phyloP scores from a whole-genome alignment of 345 rosid genomes.

The Hibiscus trionum region DNA sequence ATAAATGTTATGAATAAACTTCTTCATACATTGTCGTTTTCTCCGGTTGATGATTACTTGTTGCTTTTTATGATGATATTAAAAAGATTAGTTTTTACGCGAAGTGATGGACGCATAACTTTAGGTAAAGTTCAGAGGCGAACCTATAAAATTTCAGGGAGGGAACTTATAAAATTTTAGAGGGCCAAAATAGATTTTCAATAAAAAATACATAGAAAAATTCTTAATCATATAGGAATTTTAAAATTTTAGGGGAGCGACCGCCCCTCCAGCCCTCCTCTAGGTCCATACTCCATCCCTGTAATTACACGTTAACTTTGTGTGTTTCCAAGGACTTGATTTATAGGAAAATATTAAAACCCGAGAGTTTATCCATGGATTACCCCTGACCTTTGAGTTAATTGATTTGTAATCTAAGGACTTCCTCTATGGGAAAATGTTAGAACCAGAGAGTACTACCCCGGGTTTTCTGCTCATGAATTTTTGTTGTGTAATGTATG shows the following conservation, averaged over 20 bases:
- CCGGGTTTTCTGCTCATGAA: background rate
- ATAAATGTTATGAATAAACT: background rate
- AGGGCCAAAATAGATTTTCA: too few relatives aligned
- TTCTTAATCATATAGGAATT: too few relatives aligned
- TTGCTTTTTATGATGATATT: background rate
- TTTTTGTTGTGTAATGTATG: constrained; percentile 8
- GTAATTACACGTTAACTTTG: background rate
- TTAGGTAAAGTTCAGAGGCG: too few relatives aligned
- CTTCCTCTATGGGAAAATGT: background rate
- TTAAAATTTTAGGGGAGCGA: too few relatives aligned
- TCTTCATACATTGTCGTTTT: background rate
- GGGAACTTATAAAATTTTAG: too few relatives aligned
- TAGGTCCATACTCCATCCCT: too few relatives aligned
- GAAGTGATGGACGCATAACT: too few relatives aligned
- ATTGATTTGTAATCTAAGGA: background rate
- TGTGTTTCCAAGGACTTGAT: background rate
- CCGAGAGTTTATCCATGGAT: background rate
- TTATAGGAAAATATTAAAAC: background rate
- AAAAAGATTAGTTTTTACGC: background rate
- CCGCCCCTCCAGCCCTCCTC: too few relatives aligned
- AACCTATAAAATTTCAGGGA: too few relatives aligned
- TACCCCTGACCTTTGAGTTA: too few relatives aligned
- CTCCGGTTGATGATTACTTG: background rate
- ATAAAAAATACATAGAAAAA: too few relatives aligned
- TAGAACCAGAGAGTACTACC: background rate